These are phyloP conservation scores for Gymnopilus dilepis DNA, from an alignment of 768 basidiomycete species.

Conservation along the genomic window DNA sequence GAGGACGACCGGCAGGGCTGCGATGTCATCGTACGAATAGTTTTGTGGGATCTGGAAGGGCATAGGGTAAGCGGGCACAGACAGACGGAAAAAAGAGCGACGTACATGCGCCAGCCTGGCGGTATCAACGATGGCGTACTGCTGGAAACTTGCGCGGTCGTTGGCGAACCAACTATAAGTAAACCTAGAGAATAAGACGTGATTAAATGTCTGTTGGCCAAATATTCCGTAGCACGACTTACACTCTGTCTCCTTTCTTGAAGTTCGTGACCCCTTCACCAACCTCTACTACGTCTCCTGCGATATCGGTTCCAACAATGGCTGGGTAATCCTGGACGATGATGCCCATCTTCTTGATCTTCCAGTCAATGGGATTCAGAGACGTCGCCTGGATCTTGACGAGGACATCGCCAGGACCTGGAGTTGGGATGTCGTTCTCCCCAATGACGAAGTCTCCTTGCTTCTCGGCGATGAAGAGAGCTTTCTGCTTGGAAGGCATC, in stretches of 20 bases:
- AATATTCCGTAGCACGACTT: slow-evolving; percentile 20
- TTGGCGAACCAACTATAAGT: slow-evolving; percentile 43
- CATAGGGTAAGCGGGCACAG: not conserved
- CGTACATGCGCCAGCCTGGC: slow-evolving; percentile 45
- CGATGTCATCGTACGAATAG: slow-evolving; percentile 45
- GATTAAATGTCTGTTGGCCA: too few species aligned
- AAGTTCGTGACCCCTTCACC: slow-evolving; percentile 57
- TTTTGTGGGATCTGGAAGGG: slow-evolving; percentile 38
- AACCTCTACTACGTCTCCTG: slow-evolving; percentile 56
- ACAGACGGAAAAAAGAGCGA: not conserved
- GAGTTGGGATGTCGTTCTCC: slow-evolving; percentile 27
- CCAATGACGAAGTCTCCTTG: slow-evolving; percentile 25
- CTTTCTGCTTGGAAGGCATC: slow-evolving; percentile 38
- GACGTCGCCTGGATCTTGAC: slow-evolving; percentile 45
- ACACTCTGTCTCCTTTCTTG: slow-evolving; percentile 60
- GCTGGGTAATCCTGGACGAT: slow-evolving; percentile 45
- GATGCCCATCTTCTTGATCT: slow-evolving; percentile 30
- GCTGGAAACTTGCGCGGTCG: slow-evolving; percentile 48
- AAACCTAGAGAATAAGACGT: slow-evolving; percentile 34
- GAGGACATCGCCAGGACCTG: slow-evolving; percentile 46
- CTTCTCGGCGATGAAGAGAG: slow-evolving; percentile 28
- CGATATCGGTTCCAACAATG: slow-evolving; percentile 52
- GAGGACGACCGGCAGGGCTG: slow-evolving; percentile 52
- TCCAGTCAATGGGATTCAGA: slow-evolving; percentile 54
- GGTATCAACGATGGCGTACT: slow-evolving; percentile 47